phyloP scores from a whole-genome alignment of 2,329 filamentous ascomycete genomes.

The Leptographium wingfieldii region DNA sequence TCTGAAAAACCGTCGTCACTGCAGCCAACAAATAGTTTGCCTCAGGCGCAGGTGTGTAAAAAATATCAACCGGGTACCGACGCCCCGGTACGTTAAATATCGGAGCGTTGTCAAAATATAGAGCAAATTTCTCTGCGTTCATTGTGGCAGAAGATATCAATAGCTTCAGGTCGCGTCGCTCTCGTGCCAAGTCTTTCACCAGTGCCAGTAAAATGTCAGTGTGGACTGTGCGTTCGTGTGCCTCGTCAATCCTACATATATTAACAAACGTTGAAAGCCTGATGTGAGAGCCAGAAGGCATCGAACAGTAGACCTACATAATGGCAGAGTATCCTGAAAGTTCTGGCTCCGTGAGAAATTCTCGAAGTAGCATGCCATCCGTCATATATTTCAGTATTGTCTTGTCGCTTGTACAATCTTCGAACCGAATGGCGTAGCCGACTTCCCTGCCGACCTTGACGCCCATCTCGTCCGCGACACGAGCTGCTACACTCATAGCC shows the following conservation, averaged over 20 bases:
- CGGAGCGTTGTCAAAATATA: constrained; percentile 83
- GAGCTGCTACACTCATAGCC: constrained; percentile 92
- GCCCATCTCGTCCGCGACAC: constrained; percentile 89
- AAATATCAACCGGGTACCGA: constrained; percentile 79
- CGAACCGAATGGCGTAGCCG: constrained; percentile 89
- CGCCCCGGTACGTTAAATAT: constrained; percentile 92
- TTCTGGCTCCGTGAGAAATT: constrained; percentile 81
- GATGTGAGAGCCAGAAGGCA: neutral
- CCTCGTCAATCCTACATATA: constrained; percentile 62
- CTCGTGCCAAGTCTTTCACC: constrained; percentile 75
- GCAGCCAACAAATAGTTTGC: constrained; percentile 87
- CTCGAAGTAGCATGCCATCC: constrained; percentile 84
- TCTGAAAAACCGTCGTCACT: constrained; percentile 89
- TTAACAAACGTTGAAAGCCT: neutral
- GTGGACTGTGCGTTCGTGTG: constrained; percentile 83
- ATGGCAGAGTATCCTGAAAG: constrained; percentile 71
- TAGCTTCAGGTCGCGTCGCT: constrained; percentile 74
- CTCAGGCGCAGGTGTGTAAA: constrained; percentile 82
- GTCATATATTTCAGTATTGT: constrained; percentile 94
- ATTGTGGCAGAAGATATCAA: constrained; percentile 91
- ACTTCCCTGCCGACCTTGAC: constrained; percentile 85
- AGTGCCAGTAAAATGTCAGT: constrained; percentile 84
- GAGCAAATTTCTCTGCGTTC: constrained; percentile 82
- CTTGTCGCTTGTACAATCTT: constrained; percentile 83
- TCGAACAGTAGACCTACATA: constrained; percentile 38